Evolutionary conservation across 2,329 filamentous ascomycete genomes (phyloP).

Genomic region (Pyrenochaeta sp.): DNA sequence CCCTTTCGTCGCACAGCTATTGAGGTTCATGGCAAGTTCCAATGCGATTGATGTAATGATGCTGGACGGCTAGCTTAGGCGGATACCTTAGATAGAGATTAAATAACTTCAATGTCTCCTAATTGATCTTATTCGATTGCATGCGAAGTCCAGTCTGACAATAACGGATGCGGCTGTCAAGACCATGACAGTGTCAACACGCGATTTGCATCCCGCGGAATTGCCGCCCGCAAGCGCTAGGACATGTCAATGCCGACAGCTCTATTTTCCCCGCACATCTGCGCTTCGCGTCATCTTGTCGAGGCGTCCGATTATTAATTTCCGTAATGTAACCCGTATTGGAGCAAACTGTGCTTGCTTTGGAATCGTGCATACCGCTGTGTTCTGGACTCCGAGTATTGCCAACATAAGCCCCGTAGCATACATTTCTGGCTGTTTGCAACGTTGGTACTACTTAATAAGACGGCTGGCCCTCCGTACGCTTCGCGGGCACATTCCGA

Average conservation of each 20-base stretch:
- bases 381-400: slow-evolving; percentile 6
- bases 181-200: neutral
- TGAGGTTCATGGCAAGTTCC: slow-evolving; percentile 1
- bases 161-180: neutral
- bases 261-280: slow-evolving; percentile 10
- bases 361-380: slow-evolving; percentile 1
- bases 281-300: slow-evolving; percentile 16
- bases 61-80: slow-evolving; percentile 18
- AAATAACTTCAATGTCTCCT: slow-evolving; percentile 1
- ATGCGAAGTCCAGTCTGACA: neutral
- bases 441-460: neutral
- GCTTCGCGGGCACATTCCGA: neutral
- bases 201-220: neutral
- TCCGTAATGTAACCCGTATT: neutral
- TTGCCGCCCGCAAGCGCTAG: slow-evolving; percentile 12
- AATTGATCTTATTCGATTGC: neutral
- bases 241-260: neutral
- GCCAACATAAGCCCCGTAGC: slow-evolving; percentile 2
- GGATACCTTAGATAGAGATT: slow-evolving; percentile 18
- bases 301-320: slow-evolving; percentile 9
- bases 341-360: neutral
- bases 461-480: no score
- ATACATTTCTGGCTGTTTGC: neutral
- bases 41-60: slow-evolving; percentile 23
- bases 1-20: slow-evolving; percentile 9